These are phyloP conservation scores for Solanum peruvianum DNA, from an alignment of 257 asterid species.

Conservation along the genomic window DNA sequence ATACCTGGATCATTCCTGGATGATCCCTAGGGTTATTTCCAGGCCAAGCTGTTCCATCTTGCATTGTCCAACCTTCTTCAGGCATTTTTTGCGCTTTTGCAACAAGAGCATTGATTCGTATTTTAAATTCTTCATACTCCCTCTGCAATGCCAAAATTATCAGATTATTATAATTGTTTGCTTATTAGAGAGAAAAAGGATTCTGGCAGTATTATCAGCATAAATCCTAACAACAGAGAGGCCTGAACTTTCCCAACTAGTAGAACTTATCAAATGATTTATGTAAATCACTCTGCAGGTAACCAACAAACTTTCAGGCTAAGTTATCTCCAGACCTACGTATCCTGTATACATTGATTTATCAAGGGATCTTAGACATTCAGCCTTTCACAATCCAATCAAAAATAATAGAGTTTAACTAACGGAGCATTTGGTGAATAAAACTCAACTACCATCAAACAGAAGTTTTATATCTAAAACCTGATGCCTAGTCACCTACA, in stretches of 20 bases:
- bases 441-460: not conserved
- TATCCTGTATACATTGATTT: not conserved
- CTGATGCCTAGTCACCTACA: not conserved
- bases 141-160: slow-evolving; percentile 29
- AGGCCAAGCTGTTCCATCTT: slow-evolving; percentile 79
- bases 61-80: slow-evolving; percentile 85
- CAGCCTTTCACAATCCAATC: not conserved
- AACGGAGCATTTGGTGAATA: not conserved
- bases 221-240: not conserved
- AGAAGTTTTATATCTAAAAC: not conserved
- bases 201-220: not conserved
- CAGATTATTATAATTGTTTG: not conserved
- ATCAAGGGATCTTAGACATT: not conserved
- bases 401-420: not conserved
- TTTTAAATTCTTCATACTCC: slow-evolving; percentile 69
- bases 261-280: too few relatives aligned
- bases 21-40: slow-evolving; percentile 67
- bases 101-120: slow-evolving; percentile 58
- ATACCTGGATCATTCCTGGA: slow-evolving; percentile 70
- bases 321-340: not conserved
- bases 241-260: not conserved
- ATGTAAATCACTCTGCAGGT: not conserved
- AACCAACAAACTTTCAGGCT: not conserved
- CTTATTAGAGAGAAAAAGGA: not conserved
- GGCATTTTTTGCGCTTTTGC: slow-evolving; percentile 78